Conservation (phyloP, 441 rosid species). For the Populus hybrid region DNA sequence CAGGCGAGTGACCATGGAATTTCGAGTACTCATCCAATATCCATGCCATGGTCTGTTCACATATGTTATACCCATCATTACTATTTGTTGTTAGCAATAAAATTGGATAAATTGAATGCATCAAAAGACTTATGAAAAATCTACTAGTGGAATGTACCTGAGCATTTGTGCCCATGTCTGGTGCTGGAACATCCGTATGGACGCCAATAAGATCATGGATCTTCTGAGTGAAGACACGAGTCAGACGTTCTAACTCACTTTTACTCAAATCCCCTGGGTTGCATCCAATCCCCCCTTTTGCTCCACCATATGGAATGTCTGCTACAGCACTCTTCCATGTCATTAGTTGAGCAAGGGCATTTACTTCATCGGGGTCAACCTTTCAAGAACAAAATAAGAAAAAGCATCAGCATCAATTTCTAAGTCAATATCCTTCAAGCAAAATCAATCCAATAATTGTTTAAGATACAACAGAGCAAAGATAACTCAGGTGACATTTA, state of each 20-base stretch:
- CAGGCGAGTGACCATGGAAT: conserved; percentile 96
- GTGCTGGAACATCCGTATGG: conserved; percentile 97
- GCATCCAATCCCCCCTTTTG: conserved; percentile 98
- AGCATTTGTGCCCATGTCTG: conserved; percentile 97
- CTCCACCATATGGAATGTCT: conserved; percentile 96
- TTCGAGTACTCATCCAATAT: conserved; percentile 96
- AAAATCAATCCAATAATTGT: neutral
- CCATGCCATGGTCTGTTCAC: conserved; percentile 91
- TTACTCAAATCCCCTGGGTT: conserved; percentile 64
- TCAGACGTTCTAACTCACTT: conserved; percentile 86
- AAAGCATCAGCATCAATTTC: neutral
- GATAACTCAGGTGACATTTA: neutral
- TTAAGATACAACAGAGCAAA: neutral
- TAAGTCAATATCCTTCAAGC: neutral
- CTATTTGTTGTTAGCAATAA: neutral
- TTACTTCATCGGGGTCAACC: conserved; percentile 99
- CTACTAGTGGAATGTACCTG: conserved; percentile 41
- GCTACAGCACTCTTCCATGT: conserved; percentile 99
- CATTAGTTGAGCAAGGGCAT: conserved; percentile 97
- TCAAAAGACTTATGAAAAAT: neutral
- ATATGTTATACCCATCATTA: neutral
- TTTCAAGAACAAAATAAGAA: conserved; percentile 11
- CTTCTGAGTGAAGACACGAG: conserved; percentile 98
- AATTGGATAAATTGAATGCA: neutral
- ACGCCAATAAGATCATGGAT: conserved; percentile 94